Conservation (phyloP, 2,329 filamentous ascomycete genomes). For the Fusarium illudens region DNA sequence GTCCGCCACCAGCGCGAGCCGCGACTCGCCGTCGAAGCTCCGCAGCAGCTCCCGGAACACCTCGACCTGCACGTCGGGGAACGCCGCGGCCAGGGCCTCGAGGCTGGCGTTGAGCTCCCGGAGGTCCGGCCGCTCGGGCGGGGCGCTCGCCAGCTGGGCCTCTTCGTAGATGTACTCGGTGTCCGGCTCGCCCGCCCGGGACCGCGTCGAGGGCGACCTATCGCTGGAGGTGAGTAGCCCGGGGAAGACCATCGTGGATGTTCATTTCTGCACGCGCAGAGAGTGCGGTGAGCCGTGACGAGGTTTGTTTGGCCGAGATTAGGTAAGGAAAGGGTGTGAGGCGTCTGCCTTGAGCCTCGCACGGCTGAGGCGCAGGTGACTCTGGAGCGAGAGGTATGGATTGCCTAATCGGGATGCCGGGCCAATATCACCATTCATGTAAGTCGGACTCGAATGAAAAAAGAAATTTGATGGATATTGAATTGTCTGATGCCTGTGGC, state of each 20-base stretch:
- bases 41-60: conserved; percentile 84
- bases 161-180: conserved; percentile 65
- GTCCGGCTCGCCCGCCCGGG: conserved; percentile 44
- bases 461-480: not conserved
- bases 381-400: not conserved
- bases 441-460: not conserved
- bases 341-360: conserved; percentile 14
- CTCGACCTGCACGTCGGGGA: conserved; percentile 82
- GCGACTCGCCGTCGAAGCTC: conserved; percentile 78
- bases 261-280: conserved; percentile 45
- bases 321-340: conserved; percentile 6
- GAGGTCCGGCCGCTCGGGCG: conserved; percentile 67
- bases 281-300: not conserved
- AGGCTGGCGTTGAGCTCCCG: conserved; percentile 75
- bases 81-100: conserved; percentile 73
- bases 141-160: conserved; percentile 58
- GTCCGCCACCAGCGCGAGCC: conserved; percentile 80
- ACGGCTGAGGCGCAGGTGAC: not conserved
- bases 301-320: not conserved
- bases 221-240: conserved; percentile 57
- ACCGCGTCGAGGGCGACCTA: conserved; percentile 46
- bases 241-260: conserved; percentile 59
- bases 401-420: not conserved
- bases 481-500: not conserved
- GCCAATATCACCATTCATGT: not conserved